phyloP scores from a whole-genome alignment of 2,329 filamentous ascomycete genomes.

The Diaporthe destruens region DNA sequence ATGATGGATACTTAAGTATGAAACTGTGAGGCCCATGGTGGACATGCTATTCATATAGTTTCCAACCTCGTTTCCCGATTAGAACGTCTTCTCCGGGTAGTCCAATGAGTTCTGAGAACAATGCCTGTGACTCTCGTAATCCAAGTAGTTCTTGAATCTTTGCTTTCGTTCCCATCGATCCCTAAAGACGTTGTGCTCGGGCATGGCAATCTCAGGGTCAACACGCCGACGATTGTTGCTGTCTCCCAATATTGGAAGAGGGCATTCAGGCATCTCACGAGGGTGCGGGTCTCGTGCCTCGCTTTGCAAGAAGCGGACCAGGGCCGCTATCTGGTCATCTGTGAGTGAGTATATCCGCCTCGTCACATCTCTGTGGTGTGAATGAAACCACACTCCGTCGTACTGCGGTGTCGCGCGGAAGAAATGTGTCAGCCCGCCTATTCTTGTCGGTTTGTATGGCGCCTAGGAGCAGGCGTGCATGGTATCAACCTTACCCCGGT shows the following conservation, averaged over 20 bases:
- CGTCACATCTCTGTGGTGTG: background rate
- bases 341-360: conserved; percentile 10
- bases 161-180: conserved; percentile 27
- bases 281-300: background rate
- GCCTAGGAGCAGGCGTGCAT: background rate
- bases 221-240: conserved; percentile 4
- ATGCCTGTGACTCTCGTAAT: background rate
- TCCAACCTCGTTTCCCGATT: background rate
- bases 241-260: background rate
- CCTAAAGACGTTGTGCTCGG: conserved; percentile 15
- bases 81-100: conserved; percentile 5
- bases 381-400: conserved; percentile 21
- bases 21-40: no score
- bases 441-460: background rate
- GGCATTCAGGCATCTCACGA: background rate
- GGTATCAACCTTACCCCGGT: background rate
- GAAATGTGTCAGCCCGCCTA: background rate
- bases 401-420: background rate
- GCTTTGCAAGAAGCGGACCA: background rate
- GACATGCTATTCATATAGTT: no score
- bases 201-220: conserved; percentile 22
- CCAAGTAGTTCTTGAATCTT: background rate
- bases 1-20: no score
- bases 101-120: background rate
- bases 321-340: conserved; percentile 4